Evolutionary conservation across 2,329 filamentous ascomycete species (phyloP).

Genomic region (Aspergillus latus): DNA sequence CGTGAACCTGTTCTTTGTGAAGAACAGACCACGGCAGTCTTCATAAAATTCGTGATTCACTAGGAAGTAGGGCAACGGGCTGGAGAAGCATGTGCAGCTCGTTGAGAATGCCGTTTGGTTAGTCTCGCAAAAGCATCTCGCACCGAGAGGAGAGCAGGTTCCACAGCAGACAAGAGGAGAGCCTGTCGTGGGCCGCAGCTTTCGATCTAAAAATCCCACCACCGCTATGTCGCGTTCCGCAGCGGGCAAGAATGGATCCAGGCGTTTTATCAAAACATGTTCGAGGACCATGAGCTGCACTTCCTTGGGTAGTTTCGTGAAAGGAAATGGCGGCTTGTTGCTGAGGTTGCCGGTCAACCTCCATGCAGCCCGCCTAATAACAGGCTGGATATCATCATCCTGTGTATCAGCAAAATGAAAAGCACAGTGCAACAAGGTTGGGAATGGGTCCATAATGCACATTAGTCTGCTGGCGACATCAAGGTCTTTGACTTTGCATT

Average conservation of each 20-base stretch:
- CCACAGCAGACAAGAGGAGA: conserved; percentile 23
- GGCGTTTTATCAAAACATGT: conserved; percentile 17
- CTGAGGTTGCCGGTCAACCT: conserved; percentile 18
- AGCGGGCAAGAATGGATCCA: conserved; percentile 18
- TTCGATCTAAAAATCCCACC: conserved; percentile 21
- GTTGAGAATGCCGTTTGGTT: conserved; percentile 27
- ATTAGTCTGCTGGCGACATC: conserved; percentile 20
- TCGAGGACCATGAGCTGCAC: conserved; percentile 29
- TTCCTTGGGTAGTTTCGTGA: conserved; percentile 27
- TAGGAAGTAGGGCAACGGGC: conserved; percentile 27
- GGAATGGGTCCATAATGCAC: conserved; percentile 22
- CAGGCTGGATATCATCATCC: conserved; percentile 18
- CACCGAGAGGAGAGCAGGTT: conserved; percentile 23
- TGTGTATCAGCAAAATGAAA: conserved; percentile 20
- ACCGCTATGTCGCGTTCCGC: conserved; percentile 11
- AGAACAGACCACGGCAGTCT: conserved; percentile 24
- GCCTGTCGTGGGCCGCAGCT: conserved; percentile 6
- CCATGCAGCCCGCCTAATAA: conserved; percentile 19
- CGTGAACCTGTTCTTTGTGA: conserved; percentile 22
- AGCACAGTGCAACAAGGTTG: conserved; percentile 23
- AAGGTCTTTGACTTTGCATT: conserved; percentile 23
- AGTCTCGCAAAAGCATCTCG: conserved; percentile 24
- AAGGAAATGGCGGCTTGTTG: conserved; percentile 21
- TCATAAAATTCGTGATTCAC: conserved; percentile 26
- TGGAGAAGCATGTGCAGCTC: conserved; percentile 25